Evolutionary conservation across 495 filamentous ascomycete genomes (phyloP).

Genomic region (Stereocaulon alpinum): DNA sequence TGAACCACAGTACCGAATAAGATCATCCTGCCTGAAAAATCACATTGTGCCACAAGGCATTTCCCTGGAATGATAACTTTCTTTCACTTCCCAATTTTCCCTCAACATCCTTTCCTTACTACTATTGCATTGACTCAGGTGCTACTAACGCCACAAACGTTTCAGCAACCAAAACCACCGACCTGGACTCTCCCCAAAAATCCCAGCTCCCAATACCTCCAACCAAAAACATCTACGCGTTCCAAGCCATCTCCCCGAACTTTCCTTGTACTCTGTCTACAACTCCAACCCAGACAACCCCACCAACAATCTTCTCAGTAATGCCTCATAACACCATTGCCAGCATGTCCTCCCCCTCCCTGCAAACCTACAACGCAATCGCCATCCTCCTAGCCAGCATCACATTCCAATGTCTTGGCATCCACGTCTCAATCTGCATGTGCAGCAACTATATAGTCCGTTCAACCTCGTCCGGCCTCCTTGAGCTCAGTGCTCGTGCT

Average conservation of each 20-base stretch:
- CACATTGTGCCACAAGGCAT: too few species aligned
- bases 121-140: background rate
- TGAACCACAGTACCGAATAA: background rate
- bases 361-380: constrained; percentile 30
- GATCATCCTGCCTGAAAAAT: background rate
- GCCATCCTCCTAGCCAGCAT: constrained; percentile 37
- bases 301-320: constrained; percentile 30
- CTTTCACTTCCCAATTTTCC: too few species aligned
- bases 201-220: too few species aligned
- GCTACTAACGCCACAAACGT: constrained; percentile 22
- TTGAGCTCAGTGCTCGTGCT: constrained; percentile 39
- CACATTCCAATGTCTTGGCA: constrained; percentile 39
- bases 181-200: constrained; percentile 34
- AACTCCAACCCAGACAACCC: too few species aligned
- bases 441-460: constrained; percentile 45
- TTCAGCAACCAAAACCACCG: constrained; percentile 32
- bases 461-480: constrained; percentile 49
- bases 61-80: too few species aligned
- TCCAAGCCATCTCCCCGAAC: too few species aligned
- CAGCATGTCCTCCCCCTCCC: constrained; percentile 32
- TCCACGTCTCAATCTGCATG: constrained; percentile 38
- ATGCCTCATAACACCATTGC: constrained; percentile 42
- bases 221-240: too few species aligned
- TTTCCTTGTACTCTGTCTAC: too few species aligned
- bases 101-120: background rate